phyloP scores from a whole-genome alignment of 345 rosid species.

The Citrus inodora region DNA sequence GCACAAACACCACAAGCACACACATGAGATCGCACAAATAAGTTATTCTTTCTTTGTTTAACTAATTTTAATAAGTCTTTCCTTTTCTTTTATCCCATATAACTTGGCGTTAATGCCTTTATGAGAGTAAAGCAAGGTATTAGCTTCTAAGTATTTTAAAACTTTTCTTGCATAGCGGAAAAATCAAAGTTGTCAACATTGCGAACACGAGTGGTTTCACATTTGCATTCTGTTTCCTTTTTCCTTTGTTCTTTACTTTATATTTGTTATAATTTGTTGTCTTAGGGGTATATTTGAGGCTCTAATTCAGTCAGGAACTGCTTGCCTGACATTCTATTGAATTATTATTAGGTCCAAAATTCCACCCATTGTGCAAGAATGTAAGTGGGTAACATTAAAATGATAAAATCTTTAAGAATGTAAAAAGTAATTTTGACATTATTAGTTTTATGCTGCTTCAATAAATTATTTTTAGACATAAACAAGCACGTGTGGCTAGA shows the following conservation, averaged over 20 bases:
- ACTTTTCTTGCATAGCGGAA: background rate
- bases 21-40: background rate
- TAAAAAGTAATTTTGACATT: background rate
- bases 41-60: background rate
- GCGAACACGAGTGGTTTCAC: background rate
- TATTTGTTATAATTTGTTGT: background rate
- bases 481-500: background rate
- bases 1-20: background rate
- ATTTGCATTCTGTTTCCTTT: background rate
- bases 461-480: background rate
- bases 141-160: background rate
- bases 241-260: background rate
- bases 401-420: background rate
- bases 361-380: background rate
- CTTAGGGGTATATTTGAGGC: background rate
- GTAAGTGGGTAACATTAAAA: background rate
- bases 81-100: background rate
- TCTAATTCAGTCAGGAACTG: background rate
- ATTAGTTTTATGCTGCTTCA: background rate
- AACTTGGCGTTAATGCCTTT: background rate
- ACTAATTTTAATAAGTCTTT: background rate
- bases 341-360: background rate
- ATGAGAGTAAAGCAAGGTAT: background rate
- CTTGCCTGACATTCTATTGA: background rate
- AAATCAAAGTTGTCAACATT: background rate